Evolutionary conservation across 495 filamentous ascomycete species (phyloP).

Genomic region (Xylaria bambusicola): DNA sequence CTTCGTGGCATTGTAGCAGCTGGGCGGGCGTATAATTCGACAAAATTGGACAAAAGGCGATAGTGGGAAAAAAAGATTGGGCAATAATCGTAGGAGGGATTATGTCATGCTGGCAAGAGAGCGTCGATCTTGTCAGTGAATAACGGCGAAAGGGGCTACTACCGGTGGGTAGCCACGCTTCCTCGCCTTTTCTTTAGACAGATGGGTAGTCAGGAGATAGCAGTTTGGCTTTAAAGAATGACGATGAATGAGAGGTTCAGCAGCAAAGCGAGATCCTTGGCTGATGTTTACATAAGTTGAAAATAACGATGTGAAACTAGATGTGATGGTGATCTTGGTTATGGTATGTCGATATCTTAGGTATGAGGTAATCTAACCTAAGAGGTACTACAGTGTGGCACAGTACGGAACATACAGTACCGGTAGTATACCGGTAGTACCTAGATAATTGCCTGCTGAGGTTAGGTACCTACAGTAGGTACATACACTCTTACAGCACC

Average conservation of each 20-base stretch:
- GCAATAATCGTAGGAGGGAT: neutral
- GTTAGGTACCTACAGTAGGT: no score
- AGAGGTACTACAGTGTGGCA: no score
- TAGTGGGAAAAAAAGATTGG: neutral
- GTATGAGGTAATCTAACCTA: neutral
- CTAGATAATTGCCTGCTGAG: no score
- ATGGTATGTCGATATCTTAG: neutral
- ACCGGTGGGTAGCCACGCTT: neutral
- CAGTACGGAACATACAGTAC: no score
- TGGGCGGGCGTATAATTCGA: neutral
- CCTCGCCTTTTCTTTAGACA: neutral
- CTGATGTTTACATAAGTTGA: neutral
- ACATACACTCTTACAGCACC: no score
- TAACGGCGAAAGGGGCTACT: neutral
- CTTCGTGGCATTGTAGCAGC: conserved; percentile 39
- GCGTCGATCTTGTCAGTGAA: neutral
- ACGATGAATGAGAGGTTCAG: neutral
- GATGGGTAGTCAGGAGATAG: neutral
- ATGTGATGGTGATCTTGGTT: neutral
- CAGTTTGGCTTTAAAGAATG: neutral
- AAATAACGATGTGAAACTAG: neutral
- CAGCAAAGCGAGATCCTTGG: neutral
- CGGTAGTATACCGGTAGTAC: no score
- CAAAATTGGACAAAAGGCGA: neutral
- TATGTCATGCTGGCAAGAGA: conserved; percentile 10